A percentile compares a stretch with the other conserved stretches of the same genome.
phyloP scores from a whole-genome alignment of 2,329 filamentous ascomycete genomes.

The Verticillium alfalfae region DNA sequence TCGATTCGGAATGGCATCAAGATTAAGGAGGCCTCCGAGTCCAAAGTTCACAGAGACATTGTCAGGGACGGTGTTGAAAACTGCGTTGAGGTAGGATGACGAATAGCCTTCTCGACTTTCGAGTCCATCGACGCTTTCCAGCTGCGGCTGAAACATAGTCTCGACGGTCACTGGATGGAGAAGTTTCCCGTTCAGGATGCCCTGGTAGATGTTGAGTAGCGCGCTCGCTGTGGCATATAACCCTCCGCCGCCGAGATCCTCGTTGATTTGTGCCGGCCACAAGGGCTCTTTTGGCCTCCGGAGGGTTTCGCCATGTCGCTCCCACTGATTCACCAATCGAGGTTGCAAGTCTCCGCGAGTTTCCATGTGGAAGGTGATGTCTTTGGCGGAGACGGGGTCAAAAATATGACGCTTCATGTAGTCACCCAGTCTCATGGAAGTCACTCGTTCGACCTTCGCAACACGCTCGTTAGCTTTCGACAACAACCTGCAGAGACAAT shows the following conservation, averaged over 20 bases:
- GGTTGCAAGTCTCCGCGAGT: background rate
- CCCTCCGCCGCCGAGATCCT: background rate
- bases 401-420: background rate
- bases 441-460: background rate
- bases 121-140: background rate
- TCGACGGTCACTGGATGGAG: background rate
- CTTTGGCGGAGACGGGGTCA: background rate
- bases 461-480: background rate
- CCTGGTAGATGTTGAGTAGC: background rate
- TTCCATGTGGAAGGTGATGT: conserved; percentile 1
- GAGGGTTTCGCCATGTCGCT: background rate
- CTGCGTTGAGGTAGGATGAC: background rate
- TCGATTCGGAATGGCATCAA: background rate
- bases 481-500: background rate
- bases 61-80: background rate
- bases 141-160: background rate
- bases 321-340: background rate
- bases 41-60: background rate
- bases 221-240: background rate
- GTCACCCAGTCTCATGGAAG: background rate
- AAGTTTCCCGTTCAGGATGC: background rate
- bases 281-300: background rate
- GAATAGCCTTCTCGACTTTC: background rate
- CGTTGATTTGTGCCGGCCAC: background rate
- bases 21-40: background rate